phyloP scores from a whole-genome alignment of 2,329 filamentous ascomycete species.

The Hirsutella rhossiliensis region DNA sequence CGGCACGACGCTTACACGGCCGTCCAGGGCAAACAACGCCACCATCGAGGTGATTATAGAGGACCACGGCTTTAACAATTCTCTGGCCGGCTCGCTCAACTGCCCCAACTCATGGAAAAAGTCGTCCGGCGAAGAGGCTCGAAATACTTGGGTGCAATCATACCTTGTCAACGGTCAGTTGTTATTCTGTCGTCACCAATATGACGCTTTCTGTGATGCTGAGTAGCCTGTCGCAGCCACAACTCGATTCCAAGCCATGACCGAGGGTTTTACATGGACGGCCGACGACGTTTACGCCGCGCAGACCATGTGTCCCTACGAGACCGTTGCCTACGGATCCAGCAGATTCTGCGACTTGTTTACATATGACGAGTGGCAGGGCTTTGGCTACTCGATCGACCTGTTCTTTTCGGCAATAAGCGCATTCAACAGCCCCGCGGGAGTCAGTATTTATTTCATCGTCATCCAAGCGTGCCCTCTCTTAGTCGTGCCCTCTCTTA shows the following conservation, averaged over 20 bases:
- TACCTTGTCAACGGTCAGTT: conserved; percentile 49
- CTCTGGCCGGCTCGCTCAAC: conserved; percentile 52
- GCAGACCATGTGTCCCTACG: conserved; percentile 65
- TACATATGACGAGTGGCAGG: conserved; percentile 62
- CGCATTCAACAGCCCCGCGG: conserved; percentile 52
- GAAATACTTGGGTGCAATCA: conserved; percentile 44
- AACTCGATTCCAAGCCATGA: conserved; percentile 41
- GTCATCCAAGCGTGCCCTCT: neutral
- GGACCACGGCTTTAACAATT: conserved; percentile 52
- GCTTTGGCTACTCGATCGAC: conserved; percentile 60
- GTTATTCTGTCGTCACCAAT: neutral
- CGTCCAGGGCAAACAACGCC: conserved; percentile 47
- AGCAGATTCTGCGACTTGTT: conserved; percentile 65
- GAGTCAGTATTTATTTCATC: conserved; percentile 24
- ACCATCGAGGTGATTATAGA: conserved; percentile 66
- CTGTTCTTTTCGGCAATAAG: conserved; percentile 49
- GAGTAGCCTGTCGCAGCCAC: conserved; percentile 30
- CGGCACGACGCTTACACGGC: neutral
- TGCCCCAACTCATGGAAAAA: conserved; percentile 51
- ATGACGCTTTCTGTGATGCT: neutral
- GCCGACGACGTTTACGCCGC: conserved; percentile 51
- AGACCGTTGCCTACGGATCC: conserved; percentile 66
- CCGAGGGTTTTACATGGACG: conserved; percentile 51
- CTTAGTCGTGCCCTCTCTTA: neutral
- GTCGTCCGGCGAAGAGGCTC: conserved; percentile 39